Evolutionary conservation across 768 basidiomycete genomes (phyloP), one percentile per base, ranked within the genome.

Genomic region (Hemileccinum rubropunctum): DNA sequence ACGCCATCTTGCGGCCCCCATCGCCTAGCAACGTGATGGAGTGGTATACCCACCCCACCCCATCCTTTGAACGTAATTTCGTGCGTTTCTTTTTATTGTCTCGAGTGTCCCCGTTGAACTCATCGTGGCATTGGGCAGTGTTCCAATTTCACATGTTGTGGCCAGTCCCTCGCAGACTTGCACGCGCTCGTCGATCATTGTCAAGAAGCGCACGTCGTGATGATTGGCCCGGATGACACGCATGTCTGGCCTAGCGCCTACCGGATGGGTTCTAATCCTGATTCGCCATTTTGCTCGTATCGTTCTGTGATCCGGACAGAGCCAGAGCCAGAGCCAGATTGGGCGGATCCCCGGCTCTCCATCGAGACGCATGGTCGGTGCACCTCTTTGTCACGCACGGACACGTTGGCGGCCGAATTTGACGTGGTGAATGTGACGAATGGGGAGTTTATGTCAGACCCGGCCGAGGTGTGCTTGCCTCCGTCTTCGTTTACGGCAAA

Each of bases 121-220:
- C 11, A 12, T 30, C 11, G 28, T 30, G 28, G 9, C 28, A 30
- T 8, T 8, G 9, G n/a, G 39, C 20, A 73, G 71, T 75, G 73
- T 51, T 66, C 69, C 34, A 65, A 80, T 65, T 79, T 76, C 58
- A 70, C 68, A 28, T 80, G 80, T 56, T 80, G 80, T 56, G 74
- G 73, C 36, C 64, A 71, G 38, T 60, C 66, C 18, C 72, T 79
- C 27, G 57, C 71, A 6, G 75, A 78, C 63, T 65, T 80, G 34
- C 80, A 80, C 56, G 73, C 71, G 34, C 70, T 80, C 17, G 66
- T 81, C 45, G 75, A 76, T 54, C 81, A 81, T 52, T 76, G 77
- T 43, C 78, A 80, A 54, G 79, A 79, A 55, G 54, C 63, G 7
- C 73, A 72, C 48, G 75, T 72, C 39, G 63, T 71, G 35, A 63